phyloP scores from a whole-genome alignment of 2,329 filamentous ascomycete species.

The Monosporascus cannonballus region DNA sequence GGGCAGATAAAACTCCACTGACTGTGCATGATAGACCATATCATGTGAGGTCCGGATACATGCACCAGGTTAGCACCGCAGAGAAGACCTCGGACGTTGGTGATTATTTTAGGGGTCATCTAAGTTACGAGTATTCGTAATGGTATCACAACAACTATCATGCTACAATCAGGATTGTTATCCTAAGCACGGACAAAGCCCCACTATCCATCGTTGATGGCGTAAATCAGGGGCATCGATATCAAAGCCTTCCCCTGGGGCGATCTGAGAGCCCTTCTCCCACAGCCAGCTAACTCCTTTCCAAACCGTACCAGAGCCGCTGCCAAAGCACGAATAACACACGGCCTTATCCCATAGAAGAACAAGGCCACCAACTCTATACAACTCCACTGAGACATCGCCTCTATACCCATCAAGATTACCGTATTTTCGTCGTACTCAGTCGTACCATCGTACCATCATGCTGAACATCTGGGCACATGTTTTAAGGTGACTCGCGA shows the following conservation, averaged over 20 bases:
- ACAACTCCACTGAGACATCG: conserved; percentile 6
- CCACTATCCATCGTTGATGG: background rate
- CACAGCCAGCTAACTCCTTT: background rate
- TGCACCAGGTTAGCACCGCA: too few species aligned
- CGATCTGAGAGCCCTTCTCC: background rate
- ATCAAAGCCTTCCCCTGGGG: background rate
- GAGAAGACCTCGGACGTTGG: too few species aligned
- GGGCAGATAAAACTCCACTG: too few species aligned
- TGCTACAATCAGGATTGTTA: background rate
- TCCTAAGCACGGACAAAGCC: background rate
- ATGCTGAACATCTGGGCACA: conserved; percentile 6
- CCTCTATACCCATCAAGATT: conserved; percentile 5
- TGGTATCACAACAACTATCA: background rate
- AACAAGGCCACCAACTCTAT: conserved; percentile 4
- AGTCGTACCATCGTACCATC: conserved; percentile 20
- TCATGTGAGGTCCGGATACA: too few species aligned
- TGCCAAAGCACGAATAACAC: background rate
- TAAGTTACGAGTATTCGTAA: background rate
- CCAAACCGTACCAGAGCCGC: background rate
- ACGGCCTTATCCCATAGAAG: background rate
- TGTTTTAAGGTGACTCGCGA: background rate
- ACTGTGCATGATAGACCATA: too few species aligned
- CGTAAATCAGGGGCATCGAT: background rate
- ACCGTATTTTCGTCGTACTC: conserved; percentile 16
- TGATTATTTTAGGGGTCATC: background rate